Evolutionary conservation across 805 yeast genomes (phyloP).

Genomic region (Ogataea wickerhamii): DNA sequence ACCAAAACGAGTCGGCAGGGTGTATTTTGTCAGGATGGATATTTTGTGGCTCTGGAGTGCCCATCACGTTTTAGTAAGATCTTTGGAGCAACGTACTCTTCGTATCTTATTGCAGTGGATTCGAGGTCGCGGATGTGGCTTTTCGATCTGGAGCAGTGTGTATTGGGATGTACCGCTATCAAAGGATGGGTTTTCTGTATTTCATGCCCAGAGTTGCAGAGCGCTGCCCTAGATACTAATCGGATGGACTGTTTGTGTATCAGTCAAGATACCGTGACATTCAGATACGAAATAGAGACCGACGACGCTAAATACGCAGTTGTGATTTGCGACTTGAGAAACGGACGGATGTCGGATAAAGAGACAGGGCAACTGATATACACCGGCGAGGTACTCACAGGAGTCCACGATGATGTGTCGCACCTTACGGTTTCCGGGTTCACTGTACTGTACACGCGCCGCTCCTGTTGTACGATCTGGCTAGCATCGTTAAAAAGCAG

Average conservation of each 20-base stretch:
- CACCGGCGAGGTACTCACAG: constrained; percentile 1
- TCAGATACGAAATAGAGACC: constrained; percentile 1
- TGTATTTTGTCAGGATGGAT: constrained; percentile 10
- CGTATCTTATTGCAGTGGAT: constrained; percentile 9
- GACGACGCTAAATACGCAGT: not conserved
- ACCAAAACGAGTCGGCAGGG: not conserved
- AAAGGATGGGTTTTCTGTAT: not conserved
- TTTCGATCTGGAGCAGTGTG: constrained; percentile 4
- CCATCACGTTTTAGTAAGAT: constrained; percentile 1
- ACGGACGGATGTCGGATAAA: not conserved
- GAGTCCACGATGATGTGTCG: constrained; percentile 9
- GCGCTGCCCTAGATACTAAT: not conserved
- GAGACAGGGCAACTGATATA: not conserved
- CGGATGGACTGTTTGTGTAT: constrained; percentile 2
- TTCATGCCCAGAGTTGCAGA: not conserved
- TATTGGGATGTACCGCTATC: not conserved
- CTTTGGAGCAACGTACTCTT: constrained; percentile 10
- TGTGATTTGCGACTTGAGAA: constrained; percentile 1
- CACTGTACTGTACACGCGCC: constrained; percentile 9
- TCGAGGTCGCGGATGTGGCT: constrained; percentile 2
- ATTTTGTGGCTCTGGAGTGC: constrained; percentile 2
- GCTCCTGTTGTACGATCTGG: constrained; percentile 10
- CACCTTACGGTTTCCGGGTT: constrained; percentile 8
- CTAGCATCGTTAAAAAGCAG: constrained; percentile 9
- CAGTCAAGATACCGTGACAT: constrained; percentile 3